phyloP scores from a whole-genome alignment of 2,329 filamentous ascomycete species.

The Aspergillus japonicus region DNA sequence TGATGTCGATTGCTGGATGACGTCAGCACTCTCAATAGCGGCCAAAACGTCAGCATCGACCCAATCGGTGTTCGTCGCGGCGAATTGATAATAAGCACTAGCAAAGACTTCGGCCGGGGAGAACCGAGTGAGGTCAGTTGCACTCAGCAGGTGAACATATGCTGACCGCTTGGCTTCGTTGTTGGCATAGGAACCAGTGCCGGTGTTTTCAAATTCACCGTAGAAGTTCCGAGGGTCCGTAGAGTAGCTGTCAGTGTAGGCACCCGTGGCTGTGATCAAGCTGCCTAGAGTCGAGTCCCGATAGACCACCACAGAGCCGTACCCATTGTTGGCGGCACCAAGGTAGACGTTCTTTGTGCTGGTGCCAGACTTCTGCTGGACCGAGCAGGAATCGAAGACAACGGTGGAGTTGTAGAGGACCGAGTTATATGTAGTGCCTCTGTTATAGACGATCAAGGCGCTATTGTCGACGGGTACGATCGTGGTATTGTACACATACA shows the following conservation, averaged over 20 bases:
- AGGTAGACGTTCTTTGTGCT: conserved; percentile 45
- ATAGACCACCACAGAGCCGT: conserved; percentile 43
- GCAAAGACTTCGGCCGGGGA: conserved; percentile 38
- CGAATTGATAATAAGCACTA: conserved; percentile 34
- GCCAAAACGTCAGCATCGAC: conserved; percentile 37
- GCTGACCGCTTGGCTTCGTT: conserved; percentile 35
- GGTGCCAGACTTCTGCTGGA: conserved; percentile 34
- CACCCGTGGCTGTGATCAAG: conserved; percentile 36
- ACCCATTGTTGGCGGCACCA: conserved; percentile 41
- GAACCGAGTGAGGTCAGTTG: conserved; percentile 36
- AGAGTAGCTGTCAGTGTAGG: conserved; percentile 30
- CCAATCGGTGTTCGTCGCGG: conserved; percentile 37
- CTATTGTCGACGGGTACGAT: conserved; percentile 41
- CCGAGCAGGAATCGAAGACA: conserved; percentile 42
- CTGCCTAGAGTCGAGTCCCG: conserved; percentile 40
- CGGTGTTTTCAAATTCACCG: conserved; percentile 44
- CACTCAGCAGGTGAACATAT: conserved; percentile 37
- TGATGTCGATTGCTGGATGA: conserved; percentile 18
- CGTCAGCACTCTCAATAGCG: conserved; percentile 33
- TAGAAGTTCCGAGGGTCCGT: conserved; percentile 38
- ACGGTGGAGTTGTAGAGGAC: conserved; percentile 38
- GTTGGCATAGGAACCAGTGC: conserved; percentile 41
- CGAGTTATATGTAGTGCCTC: conserved; percentile 31
- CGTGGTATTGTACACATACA: conserved; percentile 47
- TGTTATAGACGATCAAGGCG: conserved; percentile 42